Conservation (phyloP, 148 eudicot species). For the Talinum fruticosum region DNA sequence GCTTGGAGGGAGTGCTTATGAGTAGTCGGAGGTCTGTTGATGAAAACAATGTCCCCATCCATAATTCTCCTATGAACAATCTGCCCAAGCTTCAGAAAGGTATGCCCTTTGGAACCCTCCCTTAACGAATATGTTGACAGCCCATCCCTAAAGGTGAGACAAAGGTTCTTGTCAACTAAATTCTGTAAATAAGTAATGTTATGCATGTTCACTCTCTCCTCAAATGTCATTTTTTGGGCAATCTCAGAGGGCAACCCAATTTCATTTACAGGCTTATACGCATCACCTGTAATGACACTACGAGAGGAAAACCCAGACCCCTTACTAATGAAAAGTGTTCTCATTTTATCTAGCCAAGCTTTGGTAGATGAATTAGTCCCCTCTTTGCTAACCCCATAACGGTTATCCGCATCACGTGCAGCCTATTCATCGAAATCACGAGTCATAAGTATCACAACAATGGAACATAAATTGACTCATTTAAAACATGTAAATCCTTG, state of each 20-base stretch:
- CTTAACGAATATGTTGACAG: conserved; percentile 62
- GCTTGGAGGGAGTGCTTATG: conserved; percentile 95
- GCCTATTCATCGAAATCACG: conserved; percentile 38
- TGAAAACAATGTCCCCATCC: conserved; percentile 92
- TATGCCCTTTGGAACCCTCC: conserved; percentile 96
- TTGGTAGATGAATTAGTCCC: conserved; percentile 58
- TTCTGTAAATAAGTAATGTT: conserved; percentile 65
- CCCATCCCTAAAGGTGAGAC: conserved; percentile 77
- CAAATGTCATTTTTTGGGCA: conserved; percentile 80
- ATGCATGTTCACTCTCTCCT: conserved; percentile 75
- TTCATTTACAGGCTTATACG: conserved; percentile 73
- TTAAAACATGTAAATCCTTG: background rate
- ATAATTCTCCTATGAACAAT: conserved; percentile 77
- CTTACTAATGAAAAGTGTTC: conserved; percentile 82
- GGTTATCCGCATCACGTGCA: conserved; percentile 65
- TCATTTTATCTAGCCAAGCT: conserved; percentile 96
- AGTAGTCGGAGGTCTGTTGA: conserved; percentile 94
- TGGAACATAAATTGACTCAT: conserved; percentile 8
- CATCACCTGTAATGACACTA: conserved; percentile 90
- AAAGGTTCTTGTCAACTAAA: conserved; percentile 78
- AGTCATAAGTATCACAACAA: background rate
- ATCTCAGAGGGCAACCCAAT: conserved; percentile 87
- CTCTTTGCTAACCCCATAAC: conserved; percentile 60
- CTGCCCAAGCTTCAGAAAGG: conserved; percentile 77
- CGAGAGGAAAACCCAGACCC: conserved; percentile 97